phyloP scores from a whole-genome alignment of 768 basidiomycete genomes.

The Trametes coccinea region DNA sequence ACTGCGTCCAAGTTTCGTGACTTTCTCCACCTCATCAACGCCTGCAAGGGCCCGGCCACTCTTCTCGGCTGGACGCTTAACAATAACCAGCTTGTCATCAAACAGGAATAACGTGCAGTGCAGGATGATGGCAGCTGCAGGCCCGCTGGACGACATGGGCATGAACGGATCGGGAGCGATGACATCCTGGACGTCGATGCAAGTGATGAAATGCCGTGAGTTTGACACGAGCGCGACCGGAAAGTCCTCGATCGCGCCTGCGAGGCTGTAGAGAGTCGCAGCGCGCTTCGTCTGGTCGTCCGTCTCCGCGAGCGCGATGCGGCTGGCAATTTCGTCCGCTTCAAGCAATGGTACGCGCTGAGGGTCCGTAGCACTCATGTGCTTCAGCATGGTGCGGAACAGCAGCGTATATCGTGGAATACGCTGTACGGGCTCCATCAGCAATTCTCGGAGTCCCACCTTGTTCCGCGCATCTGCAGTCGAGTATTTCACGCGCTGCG shows the following conservation, averaged over 20 bases:
- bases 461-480: conserved; percentile 73
- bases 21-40: conserved; percentile 74
- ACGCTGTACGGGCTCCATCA: conserved; percentile 96
- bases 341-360: conserved; percentile 79
- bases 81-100: conserved; percentile 90
- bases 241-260: conserved; percentile 84
- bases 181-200: conserved; percentile 89
- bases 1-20: conserved; percentile 60
- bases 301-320: conserved; percentile 88
- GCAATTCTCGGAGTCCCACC: conserved; percentile 83
- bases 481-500: conserved; percentile 84
- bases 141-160: conserved; percentile 40
- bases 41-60: conserved; percentile 71
- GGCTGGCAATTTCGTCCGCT: conserved; percentile 84
- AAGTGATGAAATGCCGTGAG: conserved; percentile 85
- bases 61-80: conserved; percentile 82
- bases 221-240: conserved; percentile 89
- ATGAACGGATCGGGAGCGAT: conserved; percentile 45
- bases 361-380: conserved; percentile 76
- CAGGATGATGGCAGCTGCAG: conserved; percentile 45
- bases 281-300: conserved; percentile 91
- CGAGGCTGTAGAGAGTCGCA: conserved; percentile 83
- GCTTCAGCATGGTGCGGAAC: conserved; percentile 89
- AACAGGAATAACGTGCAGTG: conserved; percentile 92
- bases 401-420: conserved; percentile 93